Evolutionary conservation across 257 asterid species (phyloP).

Genomic region (Anisodus tanguticus): DNA sequence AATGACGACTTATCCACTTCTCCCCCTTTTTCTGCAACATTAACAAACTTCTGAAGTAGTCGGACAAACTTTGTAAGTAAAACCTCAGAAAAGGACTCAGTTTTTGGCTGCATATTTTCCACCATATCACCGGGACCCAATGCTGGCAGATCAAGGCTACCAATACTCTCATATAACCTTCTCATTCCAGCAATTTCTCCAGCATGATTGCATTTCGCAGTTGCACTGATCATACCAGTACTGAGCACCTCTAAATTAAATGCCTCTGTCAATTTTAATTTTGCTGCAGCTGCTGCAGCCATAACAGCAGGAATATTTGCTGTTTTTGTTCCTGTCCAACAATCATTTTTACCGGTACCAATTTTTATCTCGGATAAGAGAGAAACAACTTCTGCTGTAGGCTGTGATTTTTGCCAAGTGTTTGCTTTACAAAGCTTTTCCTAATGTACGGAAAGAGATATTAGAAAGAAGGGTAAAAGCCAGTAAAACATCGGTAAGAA

Average conservation of each 20-base stretch:
- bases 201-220: constrained; percentile 94
- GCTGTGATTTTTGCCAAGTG: constrained; percentile 92
- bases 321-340: constrained; percentile 89
- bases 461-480: neutral
- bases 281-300: constrained; percentile 99
- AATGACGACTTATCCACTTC: constrained; percentile 85
- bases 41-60: constrained; percentile 88
- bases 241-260: constrained; percentile 96
- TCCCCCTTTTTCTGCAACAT: constrained; percentile 83
- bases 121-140: constrained; percentile 43
- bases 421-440: constrained; percentile 94
- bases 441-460: constrained; percentile 43
- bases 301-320: constrained; percentile 78
- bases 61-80: constrained; percentile 73
- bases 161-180: constrained; percentile 87
- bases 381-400: constrained; percentile 94
- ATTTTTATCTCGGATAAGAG: constrained; percentile 94
- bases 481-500: neutral
- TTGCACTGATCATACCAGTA: constrained; percentile 95
- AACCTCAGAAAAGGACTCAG: constrained; percentile 76
- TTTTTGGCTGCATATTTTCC: constrained; percentile 55
- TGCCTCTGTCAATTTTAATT: constrained; percentile 85
- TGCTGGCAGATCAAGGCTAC: constrained; percentile 61
- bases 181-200: constrained; percentile 99
- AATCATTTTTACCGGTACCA: constrained; percentile 95